Evolutionary conservation across 2,329 filamentous ascomycete genomes (phyloP), one percentile per base, ranked within the genome.

Genomic region (Westerdykella ornata): DNA sequence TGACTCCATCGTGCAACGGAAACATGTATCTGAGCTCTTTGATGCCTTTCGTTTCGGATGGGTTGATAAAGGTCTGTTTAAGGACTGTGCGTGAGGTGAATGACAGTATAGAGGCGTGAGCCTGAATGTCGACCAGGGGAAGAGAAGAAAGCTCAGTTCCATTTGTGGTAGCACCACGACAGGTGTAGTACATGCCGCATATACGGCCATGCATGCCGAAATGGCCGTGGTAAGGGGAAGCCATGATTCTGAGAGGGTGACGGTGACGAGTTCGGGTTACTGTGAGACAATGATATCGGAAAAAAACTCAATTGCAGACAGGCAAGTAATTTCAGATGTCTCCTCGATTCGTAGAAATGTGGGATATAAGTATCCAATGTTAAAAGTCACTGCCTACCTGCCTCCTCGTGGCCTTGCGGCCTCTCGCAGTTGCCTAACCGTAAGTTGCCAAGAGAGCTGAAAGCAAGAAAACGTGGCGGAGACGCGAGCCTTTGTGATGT

Each of bases 1-100:
- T 82, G 13, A 85, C 80, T 8, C 84, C 83, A 54, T 86, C 81
- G 48, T 82, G 85, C 0, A 88, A 70, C 0, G 84, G 84, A 47
- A 88, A 88, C 0, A 74, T 73, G 57, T 88, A 88, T 12, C 71
- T 69, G 13, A 80, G 72, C 54, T 85, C 69, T 7, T 69, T 55
- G 44, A 81, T 73, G 3, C 56, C 56, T 8, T 67, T 58, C 2
- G 61, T 52, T 1, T 52, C 37, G 2, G 71, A 70, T 0, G 78
- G 72, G 47, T 85, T 86, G 51, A 71, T 60, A 50, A 84, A 88
- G 0, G 68, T 80, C 59, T 86, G 76, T 1, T 66, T 72, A 6
- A 80, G 64, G 2, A 58, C 60, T n/a, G 75, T 77, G 3, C 69
- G 66, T 7, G 72, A 73, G 33, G 66, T 74, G 1, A 73, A 75